phyloP scores from a whole-genome alignment of 202 grass and related monocot species.

The Alloteropsis angusta region DNA sequence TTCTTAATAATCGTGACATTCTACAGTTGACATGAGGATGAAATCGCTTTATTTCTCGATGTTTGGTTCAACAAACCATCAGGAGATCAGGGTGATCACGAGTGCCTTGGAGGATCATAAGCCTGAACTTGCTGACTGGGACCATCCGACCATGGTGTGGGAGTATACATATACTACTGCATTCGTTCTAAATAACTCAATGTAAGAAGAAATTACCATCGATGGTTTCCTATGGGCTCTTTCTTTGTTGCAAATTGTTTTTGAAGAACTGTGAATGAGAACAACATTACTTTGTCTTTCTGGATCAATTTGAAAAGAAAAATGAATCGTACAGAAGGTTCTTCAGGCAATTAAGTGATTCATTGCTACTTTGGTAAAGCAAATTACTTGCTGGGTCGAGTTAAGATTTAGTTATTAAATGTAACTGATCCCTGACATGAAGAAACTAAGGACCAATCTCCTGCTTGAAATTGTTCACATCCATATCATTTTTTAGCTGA shows the following conservation, averaged over 20 bases:
- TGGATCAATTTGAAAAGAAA: conserved; percentile 64
- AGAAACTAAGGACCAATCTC: not conserved
- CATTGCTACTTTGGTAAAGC: conserved; percentile 67
- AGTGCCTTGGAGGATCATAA: conserved; percentile 64
- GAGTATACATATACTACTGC: conserved; percentile 77
- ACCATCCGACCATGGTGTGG: conserved; percentile 74
- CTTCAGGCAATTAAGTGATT: conserved; percentile 63
- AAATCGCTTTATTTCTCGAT: not conserved
- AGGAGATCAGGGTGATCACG: conserved; percentile 71
- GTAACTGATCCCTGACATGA: not conserved
- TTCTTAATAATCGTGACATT: conserved; percentile 1
- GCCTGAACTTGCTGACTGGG: conserved; percentile 85
- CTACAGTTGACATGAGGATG: not conserved
- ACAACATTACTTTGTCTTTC: conserved; percentile 13
- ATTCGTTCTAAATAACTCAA: conserved; percentile 50
- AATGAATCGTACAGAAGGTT: conserved; percentile 61
- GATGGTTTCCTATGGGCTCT: conserved; percentile 45
- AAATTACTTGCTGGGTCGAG: conserved; percentile 72
- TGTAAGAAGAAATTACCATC: conserved; percentile 58
- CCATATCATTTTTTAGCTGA: not conserved
- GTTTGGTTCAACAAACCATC: conserved; percentile 48
- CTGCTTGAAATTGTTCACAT: not conserved
- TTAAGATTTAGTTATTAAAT: conserved; percentile 27
- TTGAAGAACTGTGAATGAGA: not conserved
- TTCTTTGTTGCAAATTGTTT: not conserved